Percentiles rank a stretch among this genome's conserved stretches.
Evolutionary conservation across 2,329 filamentous ascomycete species (phyloP).

Genomic region (Fusarium virguliforme): DNA sequence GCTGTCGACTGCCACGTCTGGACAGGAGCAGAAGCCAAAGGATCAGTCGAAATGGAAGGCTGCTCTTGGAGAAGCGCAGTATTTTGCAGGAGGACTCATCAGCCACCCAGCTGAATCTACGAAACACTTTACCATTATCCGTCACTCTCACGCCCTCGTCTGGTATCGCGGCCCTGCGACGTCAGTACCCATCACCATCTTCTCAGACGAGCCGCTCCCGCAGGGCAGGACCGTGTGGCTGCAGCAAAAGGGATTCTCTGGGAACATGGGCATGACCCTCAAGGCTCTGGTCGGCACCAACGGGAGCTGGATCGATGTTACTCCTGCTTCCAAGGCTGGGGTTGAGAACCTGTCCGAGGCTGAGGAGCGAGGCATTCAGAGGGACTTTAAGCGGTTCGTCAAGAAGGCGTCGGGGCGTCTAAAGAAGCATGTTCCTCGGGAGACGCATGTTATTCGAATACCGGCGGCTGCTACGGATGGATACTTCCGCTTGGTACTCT

Average conservation of each 20-base stretch:
- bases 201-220: constrained; percentile 72
- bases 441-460: constrained; percentile 77
- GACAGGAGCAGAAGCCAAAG: constrained; percentile 38
- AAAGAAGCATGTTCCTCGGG: constrained; percentile 68
- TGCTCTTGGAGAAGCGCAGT: constrained; percentile 71
- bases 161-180: constrained; percentile 78
- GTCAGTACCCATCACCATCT: constrained; percentile 75
- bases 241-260: constrained; percentile 78
- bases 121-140: constrained; percentile 76
- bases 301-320: constrained; percentile 78
- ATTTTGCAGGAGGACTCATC: constrained; percentile 77
- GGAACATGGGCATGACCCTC: constrained; percentile 77
- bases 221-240: constrained; percentile 75
- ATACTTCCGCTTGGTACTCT: constrained; percentile 79
- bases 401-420: constrained; percentile 68
- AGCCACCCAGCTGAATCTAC: constrained; percentile 75
- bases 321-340: constrained; percentile 67
- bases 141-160: constrained; percentile 75
- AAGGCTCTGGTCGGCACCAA: constrained; percentile 75
- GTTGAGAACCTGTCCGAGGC: constrained; percentile 66
- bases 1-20: constrained; percentile 37
- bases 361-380: constrained; percentile 78
- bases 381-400: constrained; percentile 76
- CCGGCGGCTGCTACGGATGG: constrained; percentile 76
- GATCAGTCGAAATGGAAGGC: constrained; percentile 61